Evolutionary conservation across 2,329 filamentous ascomycete species (phyloP).

Genomic region (Albophoma yamanashiensis): DNA sequence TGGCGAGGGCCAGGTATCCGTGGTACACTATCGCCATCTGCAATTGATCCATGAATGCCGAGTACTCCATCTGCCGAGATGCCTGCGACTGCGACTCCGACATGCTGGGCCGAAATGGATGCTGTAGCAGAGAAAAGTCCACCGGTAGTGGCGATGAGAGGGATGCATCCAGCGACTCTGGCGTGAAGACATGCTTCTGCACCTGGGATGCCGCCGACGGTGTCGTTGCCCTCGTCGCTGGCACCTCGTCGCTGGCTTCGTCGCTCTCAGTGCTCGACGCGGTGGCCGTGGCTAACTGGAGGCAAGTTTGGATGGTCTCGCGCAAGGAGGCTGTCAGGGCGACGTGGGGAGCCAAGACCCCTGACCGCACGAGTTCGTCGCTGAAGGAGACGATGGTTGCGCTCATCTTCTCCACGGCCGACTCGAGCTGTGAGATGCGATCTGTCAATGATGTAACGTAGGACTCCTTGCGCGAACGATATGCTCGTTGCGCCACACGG

Average conservation of each 20-base stretch:
- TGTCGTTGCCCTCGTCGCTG: neutral
- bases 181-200: neutral
- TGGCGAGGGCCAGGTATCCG: constrained; percentile 5
- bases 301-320: constrained; percentile 7
- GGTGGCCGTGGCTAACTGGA: constrained; percentile 1
- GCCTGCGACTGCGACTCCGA: neutral
- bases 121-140: neutral
- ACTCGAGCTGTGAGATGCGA: constrained; percentile 51
- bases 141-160: neutral
- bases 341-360: constrained; percentile 4
- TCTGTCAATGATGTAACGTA: constrained; percentile 60
- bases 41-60: constrained; percentile 8
- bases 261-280: neutral
- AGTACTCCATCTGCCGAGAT: neutral
- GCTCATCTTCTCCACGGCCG: constrained; percentile 60
- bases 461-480: constrained; percentile 67
- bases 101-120: neutral
- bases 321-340: constrained; percentile 4
- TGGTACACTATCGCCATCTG: constrained; percentile 4
- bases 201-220: neutral
- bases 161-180: neutral
- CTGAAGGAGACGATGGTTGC: constrained; percentile 6
- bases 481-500: constrained; percentile 67
- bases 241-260: neutral
- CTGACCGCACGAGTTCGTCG: constrained; percentile 7